phyloP scores from a whole-genome alignment of 352 stramenopile genomes.

The Phytophthora sojae region DNA sequence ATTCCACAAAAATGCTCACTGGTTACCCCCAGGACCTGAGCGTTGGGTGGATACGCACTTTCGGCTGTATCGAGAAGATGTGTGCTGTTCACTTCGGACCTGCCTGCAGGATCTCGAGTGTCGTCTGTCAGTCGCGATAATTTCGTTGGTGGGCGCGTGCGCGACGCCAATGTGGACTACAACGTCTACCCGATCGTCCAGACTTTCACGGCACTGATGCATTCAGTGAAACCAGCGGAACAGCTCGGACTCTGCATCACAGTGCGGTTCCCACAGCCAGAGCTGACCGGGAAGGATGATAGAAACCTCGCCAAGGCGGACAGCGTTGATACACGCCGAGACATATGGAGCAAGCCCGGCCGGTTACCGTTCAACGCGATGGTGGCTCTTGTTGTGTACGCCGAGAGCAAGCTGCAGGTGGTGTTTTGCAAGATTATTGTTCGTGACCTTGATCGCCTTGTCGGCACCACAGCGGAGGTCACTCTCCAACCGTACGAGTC shows the following conservation, averaged over 20 bases:
- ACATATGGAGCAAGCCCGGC: conserved; percentile 43
- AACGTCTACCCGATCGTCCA: conserved; percentile 36
- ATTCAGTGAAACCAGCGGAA: conserved; percentile 34
- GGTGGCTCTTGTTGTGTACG: conserved; percentile 41
- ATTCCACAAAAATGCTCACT: conserved; percentile 52
- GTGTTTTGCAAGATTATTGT: conserved; percentile 49
- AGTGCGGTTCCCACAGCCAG: conserved; percentile 40
- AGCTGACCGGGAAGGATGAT: conserved; percentile 35
- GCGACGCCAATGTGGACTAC: conserved; percentile 41
- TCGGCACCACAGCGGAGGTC: conserved; percentile 37
- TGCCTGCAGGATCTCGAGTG: conserved; percentile 44
- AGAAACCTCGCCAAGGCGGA: too few relatives aligned
- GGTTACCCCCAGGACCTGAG: conserved; percentile 46
- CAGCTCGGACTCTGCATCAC: conserved; percentile 42
- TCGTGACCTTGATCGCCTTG: conserved; percentile 34
- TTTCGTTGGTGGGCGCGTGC: conserved; percentile 23
- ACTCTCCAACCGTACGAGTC: conserved; percentile 46
- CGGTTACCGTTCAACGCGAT: conserved; percentile 41
- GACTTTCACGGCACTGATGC: conserved; percentile 26
- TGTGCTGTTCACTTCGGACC: conserved; percentile 41
- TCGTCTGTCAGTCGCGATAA: conserved; percentile 15
- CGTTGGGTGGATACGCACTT: conserved; percentile 58
- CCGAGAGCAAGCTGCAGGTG: conserved; percentile 19
- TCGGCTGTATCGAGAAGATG: conserved; percentile 53
- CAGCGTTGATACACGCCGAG: conserved; percentile 15